Conservation (phyloP, 2,329 filamentous ascomycete species). For the Bipolaris victoriae region DNA sequence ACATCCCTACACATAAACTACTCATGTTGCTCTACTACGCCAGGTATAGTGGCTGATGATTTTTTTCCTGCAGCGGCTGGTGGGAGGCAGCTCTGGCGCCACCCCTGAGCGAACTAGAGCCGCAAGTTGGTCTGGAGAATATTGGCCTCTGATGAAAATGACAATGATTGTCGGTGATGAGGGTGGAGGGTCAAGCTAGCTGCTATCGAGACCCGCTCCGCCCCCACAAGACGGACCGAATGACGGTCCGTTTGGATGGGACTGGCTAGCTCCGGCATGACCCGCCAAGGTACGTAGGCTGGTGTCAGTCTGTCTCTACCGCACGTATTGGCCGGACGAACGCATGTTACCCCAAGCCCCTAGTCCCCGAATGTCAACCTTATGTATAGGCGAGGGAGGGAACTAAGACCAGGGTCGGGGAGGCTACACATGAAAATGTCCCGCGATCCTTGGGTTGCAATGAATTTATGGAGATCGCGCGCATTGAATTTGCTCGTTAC, state of each 20-base stretch:
- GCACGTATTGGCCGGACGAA: constrained; percentile 2
- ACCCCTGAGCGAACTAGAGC: background rate
- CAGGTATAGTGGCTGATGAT: background rate
- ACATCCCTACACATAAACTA: background rate
- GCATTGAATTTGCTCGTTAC: too few relatives aligned
- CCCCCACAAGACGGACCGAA: constrained; percentile 6
- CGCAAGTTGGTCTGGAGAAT: background rate
- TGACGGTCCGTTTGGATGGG: constrained; percentile 1
- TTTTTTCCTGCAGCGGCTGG: background rate
- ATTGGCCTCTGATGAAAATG: background rate
- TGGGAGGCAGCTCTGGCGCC: background rate
- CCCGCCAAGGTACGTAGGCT: background rate
- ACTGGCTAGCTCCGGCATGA: constrained; percentile 4
- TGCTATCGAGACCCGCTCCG: background rate
- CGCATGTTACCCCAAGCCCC: background rate
- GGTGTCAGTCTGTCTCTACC: background rate
- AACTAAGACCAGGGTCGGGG: background rate
- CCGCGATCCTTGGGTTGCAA: background rate
- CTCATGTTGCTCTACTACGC: background rate
- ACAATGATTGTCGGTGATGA: background rate
- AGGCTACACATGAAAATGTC: background rate
- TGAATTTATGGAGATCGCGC: background rate
- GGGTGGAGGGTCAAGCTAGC: background rate
- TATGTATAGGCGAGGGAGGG: background rate
- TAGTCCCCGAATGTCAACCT: background rate